Percentiles rank a stretch among this genome's conserved stretches.
These are phyloP conservation scores for Xanthoceras sorbifolium DNA, from an alignment of 345 rosid genomes.

Conservation along the genomic window DNA sequence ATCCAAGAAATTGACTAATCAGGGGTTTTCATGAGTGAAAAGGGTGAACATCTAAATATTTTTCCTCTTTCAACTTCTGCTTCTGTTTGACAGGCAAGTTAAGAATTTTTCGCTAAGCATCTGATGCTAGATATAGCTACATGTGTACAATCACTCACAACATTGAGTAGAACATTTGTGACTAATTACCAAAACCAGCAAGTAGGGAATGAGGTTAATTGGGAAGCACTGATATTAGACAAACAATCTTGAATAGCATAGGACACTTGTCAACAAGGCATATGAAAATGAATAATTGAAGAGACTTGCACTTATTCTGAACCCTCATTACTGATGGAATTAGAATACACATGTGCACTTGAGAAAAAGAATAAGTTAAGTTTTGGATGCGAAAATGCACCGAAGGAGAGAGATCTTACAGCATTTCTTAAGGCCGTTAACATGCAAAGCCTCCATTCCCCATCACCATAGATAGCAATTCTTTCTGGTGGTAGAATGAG, in stretches of 20 bases:
- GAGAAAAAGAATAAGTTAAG: slow-evolving; percentile 3
- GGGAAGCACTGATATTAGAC: background rate
- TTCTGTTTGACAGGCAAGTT: background rate
- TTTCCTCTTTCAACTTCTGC: background rate
- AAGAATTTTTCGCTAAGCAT: background rate
- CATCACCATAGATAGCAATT: slow-evolving; percentile 76
- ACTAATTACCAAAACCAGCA: background rate
- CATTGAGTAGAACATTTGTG: background rate
- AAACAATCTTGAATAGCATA: background rate
- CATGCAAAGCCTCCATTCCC: slow-evolving; percentile 62
- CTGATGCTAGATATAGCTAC: background rate
- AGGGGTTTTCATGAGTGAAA: background rate
- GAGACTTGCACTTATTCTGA: background rate
- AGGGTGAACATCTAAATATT: background rate
- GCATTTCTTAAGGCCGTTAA: slow-evolving; percentile 54
- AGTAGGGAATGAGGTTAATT: background rate
- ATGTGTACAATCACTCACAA: background rate
- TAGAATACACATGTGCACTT: background rate
- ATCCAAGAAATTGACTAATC: background rate
- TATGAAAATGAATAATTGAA: background rate
- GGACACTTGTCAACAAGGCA: background rate
- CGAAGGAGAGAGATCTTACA: slow-evolving; percentile 44
- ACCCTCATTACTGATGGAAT: background rate
- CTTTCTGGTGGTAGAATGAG: slow-evolving; percentile 72
- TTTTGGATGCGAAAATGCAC: background rate